Percentiles rank a stretch among this genome's conserved stretches.
phyloP scores from a whole-genome alignment of 768 basidiomycete genomes.

The Mycena venus region DNA sequence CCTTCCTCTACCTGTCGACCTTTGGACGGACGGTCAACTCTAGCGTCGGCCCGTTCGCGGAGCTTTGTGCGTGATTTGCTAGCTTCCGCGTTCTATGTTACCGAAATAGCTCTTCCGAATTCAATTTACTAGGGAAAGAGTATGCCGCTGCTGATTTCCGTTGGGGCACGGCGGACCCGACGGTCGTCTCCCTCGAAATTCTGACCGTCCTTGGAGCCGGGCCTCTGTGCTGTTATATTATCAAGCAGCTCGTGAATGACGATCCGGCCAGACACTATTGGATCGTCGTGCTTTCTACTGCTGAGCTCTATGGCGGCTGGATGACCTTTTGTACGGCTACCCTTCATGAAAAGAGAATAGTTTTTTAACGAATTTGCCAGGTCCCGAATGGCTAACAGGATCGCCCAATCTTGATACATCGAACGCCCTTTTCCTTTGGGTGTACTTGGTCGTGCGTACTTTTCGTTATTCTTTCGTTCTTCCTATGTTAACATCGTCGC shows the following conservation, averaged over 20 bases:
- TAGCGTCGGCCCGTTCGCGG: conserved; percentile 76
- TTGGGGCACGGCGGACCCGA: conserved; percentile 86
- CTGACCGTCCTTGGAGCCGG: conserved; percentile 86
- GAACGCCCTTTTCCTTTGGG: conserved; percentile 81
- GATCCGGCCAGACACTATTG: conserved; percentile 83
- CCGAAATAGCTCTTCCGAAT: not conserved
- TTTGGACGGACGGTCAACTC: conserved; percentile 82
- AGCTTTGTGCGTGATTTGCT: conserved; percentile 73
- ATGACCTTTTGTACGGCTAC: conserved; percentile 91
- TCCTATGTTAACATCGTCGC: not conserved
- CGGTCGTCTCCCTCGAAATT: conserved; percentile 85
- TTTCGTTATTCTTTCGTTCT: not conserved
- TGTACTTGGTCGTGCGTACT: conserved; percentile 80
- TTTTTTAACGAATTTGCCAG: no score
- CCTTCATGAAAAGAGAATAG: no score
- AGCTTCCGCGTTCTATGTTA: not conserved
- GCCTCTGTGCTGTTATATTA: conserved; percentile 79
- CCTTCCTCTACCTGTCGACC: conserved; percentile 82
- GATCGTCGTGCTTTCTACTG: conserved; percentile 83
- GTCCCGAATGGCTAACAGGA: conserved; percentile 87
- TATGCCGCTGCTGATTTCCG: conserved; percentile 85
- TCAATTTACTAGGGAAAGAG: conserved; percentile 72
- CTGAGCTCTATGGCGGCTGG: conserved; percentile 83
- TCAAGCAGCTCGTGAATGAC: conserved; percentile 71
- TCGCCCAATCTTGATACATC: conserved; percentile 80